A percentile compares a stretch with the other conserved stretches of the same genome.
Evolutionary conservation across 2,329 filamentous ascomycete genomes (phyloP).

Genomic region (Sporothrix variecibatus): DNA sequence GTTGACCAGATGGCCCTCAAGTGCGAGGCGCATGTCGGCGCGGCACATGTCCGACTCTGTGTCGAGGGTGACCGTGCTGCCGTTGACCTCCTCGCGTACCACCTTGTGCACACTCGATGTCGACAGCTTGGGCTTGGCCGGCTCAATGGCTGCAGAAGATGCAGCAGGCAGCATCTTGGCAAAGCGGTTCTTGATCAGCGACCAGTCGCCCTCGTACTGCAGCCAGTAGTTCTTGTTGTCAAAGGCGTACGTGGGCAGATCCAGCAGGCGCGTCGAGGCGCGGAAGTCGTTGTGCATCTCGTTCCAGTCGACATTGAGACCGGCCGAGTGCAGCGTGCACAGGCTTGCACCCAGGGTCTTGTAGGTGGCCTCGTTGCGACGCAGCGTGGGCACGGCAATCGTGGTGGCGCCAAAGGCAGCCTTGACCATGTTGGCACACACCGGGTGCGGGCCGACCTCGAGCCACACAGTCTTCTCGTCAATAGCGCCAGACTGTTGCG

Average conservation of each 20-base stretch:
- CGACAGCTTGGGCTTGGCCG: slow-evolving; percentile 57
- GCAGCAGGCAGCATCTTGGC: slow-evolving; percentile 39
- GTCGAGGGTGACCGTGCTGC: slow-evolving; percentile 59
- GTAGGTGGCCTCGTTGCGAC: slow-evolving; percentile 64
- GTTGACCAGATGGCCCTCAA: slow-evolving; percentile 68
- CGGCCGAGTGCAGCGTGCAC: slow-evolving; percentile 60
- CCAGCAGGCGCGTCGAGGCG: slow-evolving; percentile 51
- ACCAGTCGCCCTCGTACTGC: slow-evolving; percentile 68
- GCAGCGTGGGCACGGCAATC: slow-evolving; percentile 60
- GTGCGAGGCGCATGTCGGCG: slow-evolving; percentile 61
- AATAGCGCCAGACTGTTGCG: slow-evolving; percentile 59
- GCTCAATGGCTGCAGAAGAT: slow-evolving; percentile 36
- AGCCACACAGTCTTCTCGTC: slow-evolving; percentile 70
- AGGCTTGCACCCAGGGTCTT: slow-evolving; percentile 62
- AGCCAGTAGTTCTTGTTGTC: slow-evolving; percentile 73
- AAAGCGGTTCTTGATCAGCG: slow-evolving; percentile 67
- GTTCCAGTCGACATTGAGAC: slow-evolving; percentile 67
- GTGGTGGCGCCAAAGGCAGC: slow-evolving; percentile 58
- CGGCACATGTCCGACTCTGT: slow-evolving; percentile 68
- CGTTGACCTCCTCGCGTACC: slow-evolving; percentile 62
- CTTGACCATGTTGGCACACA: slow-evolving; percentile 69
- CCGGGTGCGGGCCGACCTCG: slow-evolving; percentile 73
- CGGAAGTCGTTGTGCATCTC: slow-evolving; percentile 63
- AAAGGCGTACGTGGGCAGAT: slow-evolving; percentile 70
- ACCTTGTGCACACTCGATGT: slow-evolving; percentile 68